Conservation (phyloP, 1,139 yeast genomes). For the Pneumocystis jirovecii region DNA sequence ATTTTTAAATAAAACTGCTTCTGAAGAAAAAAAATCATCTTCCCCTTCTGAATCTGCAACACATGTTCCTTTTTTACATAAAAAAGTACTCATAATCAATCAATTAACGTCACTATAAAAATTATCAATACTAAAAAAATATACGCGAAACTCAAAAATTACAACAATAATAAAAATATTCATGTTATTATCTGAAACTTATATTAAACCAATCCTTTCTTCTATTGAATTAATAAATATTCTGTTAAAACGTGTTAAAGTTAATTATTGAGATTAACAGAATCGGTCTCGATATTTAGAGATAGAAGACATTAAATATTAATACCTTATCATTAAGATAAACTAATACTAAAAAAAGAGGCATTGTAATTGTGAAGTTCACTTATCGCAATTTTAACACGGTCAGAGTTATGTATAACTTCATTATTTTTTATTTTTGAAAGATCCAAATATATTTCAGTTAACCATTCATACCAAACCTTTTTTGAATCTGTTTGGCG, state of each 20-base stretch:
- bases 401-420: conserved; percentile 10
- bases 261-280: neutral
- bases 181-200: neutral
- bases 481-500: conserved; percentile 27
- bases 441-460: conserved; percentile 36
- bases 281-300: neutral
- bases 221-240: neutral
- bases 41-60: neutral
- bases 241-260: neutral
- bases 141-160: neutral
- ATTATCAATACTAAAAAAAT: neutral
- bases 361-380: conserved; percentile 28
- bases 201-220: neutral
- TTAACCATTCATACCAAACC: conserved; percentile 68
- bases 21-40: neutral
- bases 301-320: too few species aligned
- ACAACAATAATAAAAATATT: neutral
- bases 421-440: conserved; percentile 21
- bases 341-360: neutral
- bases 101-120: neutral
- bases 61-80: neutral
- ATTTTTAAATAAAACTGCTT: neutral
- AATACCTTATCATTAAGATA: neutral
- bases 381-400: conserved; percentile 32
- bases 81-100: neutral